Evolutionary conservation across 1,284 basidiomycete genomes (phyloP).

Genomic region (Malassezia vespertilionis): DNA sequence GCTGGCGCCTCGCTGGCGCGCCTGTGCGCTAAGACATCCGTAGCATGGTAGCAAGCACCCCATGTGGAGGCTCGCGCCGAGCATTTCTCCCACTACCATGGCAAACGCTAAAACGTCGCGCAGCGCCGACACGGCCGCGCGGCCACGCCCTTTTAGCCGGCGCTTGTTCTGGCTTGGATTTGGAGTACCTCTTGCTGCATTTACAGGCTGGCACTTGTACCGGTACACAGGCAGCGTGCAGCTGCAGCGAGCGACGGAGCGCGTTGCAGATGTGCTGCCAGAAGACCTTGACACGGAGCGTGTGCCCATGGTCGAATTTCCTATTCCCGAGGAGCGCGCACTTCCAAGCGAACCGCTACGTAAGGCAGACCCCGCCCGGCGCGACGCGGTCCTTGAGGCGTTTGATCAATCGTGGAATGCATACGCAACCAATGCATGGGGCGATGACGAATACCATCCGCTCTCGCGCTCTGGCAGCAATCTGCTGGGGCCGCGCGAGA

Average conservation of each 20-base stretch:
- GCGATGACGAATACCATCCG: conserved; percentile 45
- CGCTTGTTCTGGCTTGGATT: background rate
- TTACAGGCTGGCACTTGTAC: background rate
- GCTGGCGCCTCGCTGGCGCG: conserved; percentile 11
- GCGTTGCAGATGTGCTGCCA: too few species aligned
- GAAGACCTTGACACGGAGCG: background rate
- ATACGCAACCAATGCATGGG: conserved; percentile 40
- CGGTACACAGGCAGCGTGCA: background rate
- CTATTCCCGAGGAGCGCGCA: conserved; percentile 20
- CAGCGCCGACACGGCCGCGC: too few species aligned
- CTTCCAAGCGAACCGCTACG: conserved; percentile 23
- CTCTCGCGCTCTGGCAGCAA: conserved; percentile 33
- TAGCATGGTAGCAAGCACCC: too few species aligned
- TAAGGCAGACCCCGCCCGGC: conserved; percentile 22
- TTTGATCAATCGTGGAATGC: conserved; percentile 42
- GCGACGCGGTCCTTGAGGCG: conserved; percentile 28
- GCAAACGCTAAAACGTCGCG: too few species aligned
- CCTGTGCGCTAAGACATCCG: too few species aligned
- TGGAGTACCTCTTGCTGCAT: background rate
- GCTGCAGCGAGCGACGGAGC: background rate
- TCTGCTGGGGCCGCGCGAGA: conserved; percentile 23
- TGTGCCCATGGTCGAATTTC: conserved; percentile 14
- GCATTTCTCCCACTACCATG: too few species aligned
- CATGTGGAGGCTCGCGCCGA: too few species aligned
- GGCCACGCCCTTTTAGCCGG: too few species aligned